Conservation (phyloP, 2,329 filamentous ascomycete genomes). For the Pyricularia sp. region DNA sequence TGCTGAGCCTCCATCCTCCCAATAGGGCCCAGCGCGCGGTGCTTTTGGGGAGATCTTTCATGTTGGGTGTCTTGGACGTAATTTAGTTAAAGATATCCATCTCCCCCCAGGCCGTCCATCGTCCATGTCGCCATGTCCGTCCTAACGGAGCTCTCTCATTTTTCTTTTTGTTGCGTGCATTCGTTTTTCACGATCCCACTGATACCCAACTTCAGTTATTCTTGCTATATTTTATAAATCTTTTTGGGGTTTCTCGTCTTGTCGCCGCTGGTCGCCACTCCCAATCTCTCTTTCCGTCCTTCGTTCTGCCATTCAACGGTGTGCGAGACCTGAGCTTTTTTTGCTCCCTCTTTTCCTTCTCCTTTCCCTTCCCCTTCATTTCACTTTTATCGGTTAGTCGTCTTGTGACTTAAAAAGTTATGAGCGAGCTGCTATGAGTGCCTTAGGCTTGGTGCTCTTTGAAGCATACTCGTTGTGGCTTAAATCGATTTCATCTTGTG, state of each 20-base stretch:
- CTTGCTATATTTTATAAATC: not conserved
- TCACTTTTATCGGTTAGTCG: constrained; percentile 6
- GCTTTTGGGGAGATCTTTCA: constrained; percentile 4
- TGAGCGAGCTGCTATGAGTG: constrained; percentile 1
- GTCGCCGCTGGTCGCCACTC: not conserved
- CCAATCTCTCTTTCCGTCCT: not conserved
- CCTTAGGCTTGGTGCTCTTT: constrained; percentile 21
- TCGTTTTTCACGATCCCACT: constrained; percentile 4
- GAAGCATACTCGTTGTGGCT: constrained; percentile 37
- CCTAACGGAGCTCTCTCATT: not conserved
- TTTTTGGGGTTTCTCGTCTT: not conserved
- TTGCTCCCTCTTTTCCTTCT: not conserved
- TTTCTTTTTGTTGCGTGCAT: constrained; percentile 6
- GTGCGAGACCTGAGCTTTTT: not conserved
- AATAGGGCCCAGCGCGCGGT: not conserved
- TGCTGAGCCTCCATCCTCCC: not conserved
- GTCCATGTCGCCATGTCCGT: not conserved
- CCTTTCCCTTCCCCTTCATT: no score
- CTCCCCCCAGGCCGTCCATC: not conserved
- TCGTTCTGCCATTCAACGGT: not conserved
- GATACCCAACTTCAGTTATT: not conserved
- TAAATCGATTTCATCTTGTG: constrained; percentile 34
- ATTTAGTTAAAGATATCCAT: constrained; percentile 3
- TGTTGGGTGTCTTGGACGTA: not conserved
- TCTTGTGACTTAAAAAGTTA: not conserved